Percentiles rank a stretch among this genome's conserved stretches.
phyloP scores from a whole-genome alignment of 176 grass and related monocot genomes.

The Oryza australiensis region DNA sequence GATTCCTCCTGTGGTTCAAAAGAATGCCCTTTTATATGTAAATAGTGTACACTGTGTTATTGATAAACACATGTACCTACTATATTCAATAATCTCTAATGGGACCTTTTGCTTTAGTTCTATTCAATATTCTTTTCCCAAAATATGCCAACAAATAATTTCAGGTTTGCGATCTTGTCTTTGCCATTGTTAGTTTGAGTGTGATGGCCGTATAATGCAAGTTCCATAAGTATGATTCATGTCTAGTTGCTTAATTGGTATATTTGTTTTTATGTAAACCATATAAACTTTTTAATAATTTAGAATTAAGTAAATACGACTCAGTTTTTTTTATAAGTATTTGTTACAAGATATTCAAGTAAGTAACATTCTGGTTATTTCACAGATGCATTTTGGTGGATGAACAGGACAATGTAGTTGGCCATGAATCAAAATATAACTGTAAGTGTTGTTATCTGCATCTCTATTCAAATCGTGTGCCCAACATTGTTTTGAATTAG shows the following conservation, averaged over 20 bases:
- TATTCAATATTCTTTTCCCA: neutral
- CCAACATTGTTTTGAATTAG: neutral
- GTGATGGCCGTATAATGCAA: neutral
- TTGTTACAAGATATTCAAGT: neutral
- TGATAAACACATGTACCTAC: neutral
- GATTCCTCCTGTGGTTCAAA: neutral
- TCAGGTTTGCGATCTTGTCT: neutral
- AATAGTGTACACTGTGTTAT: neutral
- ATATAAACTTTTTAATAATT: neutral
- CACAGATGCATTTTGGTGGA: constrained; percentile 97
- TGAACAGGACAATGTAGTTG: constrained; percentile 85
- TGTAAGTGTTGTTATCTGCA: constrained; percentile 55
- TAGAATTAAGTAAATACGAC: neutral
- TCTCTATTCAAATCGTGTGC: neutral
- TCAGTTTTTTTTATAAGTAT: neutral
- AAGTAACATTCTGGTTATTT: constrained; percentile 18
- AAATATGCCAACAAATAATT: neutral
- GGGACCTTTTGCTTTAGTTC: neutral
- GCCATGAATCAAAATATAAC: constrained; percentile 94
- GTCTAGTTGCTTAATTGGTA: neutral
- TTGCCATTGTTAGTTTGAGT: neutral
- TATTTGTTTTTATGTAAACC: neutral
- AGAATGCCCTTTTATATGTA: neutral
- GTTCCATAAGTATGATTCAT: neutral
- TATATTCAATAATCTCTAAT: neutral